These are phyloP conservation scores for Lactarius quietus DNA, from an alignment of 768 basidiomycete species.

Conservation along the genomic window DNA sequence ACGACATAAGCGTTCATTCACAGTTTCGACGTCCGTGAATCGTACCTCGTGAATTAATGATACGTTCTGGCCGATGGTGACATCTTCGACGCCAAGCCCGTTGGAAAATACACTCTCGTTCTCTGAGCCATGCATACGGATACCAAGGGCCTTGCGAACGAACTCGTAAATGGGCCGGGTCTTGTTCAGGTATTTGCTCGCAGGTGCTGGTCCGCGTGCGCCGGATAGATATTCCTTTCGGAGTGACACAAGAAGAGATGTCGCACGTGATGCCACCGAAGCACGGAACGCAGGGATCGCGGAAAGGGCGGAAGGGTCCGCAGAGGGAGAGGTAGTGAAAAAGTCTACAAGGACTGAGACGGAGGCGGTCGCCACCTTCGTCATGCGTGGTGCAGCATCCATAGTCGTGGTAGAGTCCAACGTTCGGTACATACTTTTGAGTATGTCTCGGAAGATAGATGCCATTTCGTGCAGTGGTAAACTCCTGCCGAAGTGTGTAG, in stretches of 20 bases:
- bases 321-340: conserved; percentile 33
- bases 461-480: conserved; percentile 36
- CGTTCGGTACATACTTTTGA: conserved; percentile 43
- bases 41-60: conserved; percentile 70
- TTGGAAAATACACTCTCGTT: conserved; percentile 59
- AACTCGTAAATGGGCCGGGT: conserved; percentile 76
- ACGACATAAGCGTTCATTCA: neutral
- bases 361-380: conserved; percentile 59
- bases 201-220: conserved; percentile 58
- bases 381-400: conserved; percentile 69
- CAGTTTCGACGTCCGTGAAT: neutral
- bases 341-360: conserved; percentile 63
- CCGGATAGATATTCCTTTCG: conserved; percentile 58
- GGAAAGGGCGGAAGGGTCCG: conserved; percentile 27
- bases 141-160: conserved; percentile 65
- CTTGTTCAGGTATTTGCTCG: conserved; percentile 60
- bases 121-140: conserved; percentile 76
- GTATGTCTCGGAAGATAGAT: conserved; percentile 38
- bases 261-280: conserved; percentile 46
- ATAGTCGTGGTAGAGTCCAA: conserved; percentile 68
- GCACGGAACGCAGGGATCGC: conserved; percentile 53
- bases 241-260: conserved; percentile 45
- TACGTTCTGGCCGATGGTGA: conserved; percentile 66
- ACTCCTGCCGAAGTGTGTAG: conserved; percentile 40
- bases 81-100: conserved; percentile 64